A percentile compares a stretch with the other conserved stretches of the same genome.
These are phyloP conservation scores for Funneliformis caledonium DNA, from an alignment of 371 early-diverging fungal species.

Conservation along the genomic window DNA sequence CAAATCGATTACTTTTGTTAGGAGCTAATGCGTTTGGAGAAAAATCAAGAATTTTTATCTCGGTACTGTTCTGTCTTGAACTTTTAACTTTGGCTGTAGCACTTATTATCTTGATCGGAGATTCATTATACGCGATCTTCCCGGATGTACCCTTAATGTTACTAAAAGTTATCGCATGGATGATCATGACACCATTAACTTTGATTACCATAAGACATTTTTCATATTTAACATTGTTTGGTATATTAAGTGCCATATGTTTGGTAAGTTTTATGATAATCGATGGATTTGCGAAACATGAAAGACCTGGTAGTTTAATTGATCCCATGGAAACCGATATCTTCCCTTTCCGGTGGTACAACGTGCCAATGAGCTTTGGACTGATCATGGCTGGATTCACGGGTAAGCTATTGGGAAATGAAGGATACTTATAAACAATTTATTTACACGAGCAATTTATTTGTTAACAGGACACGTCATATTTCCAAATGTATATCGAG, in stretches of 20 bases:
- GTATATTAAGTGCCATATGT: slow-evolving; percentile 56
- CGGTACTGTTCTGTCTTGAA: slow-evolving; percentile 67
- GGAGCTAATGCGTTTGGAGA: slow-evolving; percentile 71
- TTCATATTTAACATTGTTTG: slow-evolving; percentile 56
- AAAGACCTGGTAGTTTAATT: slow-evolving; percentile 64
- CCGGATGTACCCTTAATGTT: slow-evolving; percentile 41
- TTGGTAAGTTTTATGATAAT: slow-evolving; percentile 52
- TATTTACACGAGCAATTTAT: background rate
- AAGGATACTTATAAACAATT: no score
- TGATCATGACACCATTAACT: slow-evolving; percentile 48
- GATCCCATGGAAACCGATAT: slow-evolving; percentile 56
- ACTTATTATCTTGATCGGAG: slow-evolving; percentile 57
- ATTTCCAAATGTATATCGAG: slow-evolving; percentile 71
- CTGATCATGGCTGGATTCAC: slow-evolving; percentile 61
- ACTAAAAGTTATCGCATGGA: slow-evolving; percentile 43
- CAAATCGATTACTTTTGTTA: background rate
- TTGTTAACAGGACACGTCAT: slow-evolving; percentile 60
- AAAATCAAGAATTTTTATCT: slow-evolving; percentile 55
- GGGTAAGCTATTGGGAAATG: slow-evolving; percentile 42
- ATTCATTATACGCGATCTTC: slow-evolving; percentile 54
- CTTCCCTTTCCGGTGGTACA: slow-evolving; percentile 46
- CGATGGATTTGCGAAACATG: slow-evolving; percentile 55
- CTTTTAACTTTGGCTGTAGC: slow-evolving; percentile 68
- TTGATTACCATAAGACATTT: slow-evolving; percentile 50
- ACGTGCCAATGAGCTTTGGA: slow-evolving; percentile 55